Evolutionary conservation across 75 land plant genomes (phyloP), one percentile per base, ranked within the genome.

Genomic region (Cupressus sempervirens): DNA sequence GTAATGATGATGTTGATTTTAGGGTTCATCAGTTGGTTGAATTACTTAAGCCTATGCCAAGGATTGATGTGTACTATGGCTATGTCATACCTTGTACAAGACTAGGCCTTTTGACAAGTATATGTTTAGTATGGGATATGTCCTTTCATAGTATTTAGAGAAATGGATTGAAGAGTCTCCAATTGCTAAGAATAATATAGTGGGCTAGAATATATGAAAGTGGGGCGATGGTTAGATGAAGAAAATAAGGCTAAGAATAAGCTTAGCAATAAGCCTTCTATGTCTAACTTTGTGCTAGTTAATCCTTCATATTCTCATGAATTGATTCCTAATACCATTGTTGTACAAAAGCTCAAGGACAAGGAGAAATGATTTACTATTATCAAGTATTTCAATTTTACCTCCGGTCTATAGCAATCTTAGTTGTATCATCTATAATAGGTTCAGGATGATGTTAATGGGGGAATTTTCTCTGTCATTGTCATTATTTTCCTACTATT

Each of bases 151-250:
- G 48, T 7, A 46, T 46, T 46, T 46, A 8, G 48, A 7, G 48
- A 46, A 46, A 8, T 46, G 48, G 48, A 46, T 46, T 46, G 48
- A 46, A 6, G 48, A 46, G 48, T 46, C 48, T 40, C 92, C 91
- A 41, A 86, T 91, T 10, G 87, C 93, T 7, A 84, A 48, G 80
- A 90, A 89, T 30, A 82, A 87, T 1, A 38, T 76, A 40, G 87
- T 80, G 98, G 98, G 4, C 89, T 88, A 0, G 98, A 96, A 84
- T 96, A 96, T 82, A 86, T 80, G 85, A 65, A 91, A 7, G 80
- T 92, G 38, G 94, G 93, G 8, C 84, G 79, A 0, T 94, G 96
- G 98, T 58, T 96, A 11, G 54, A 88, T 34, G 89, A 68, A 11
- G 96, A 93, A 7, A 86, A 80, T 34, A 82, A 83, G 45, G 98